Evolutionary conservation across 805 yeast species (phyloP), one percentile per base, ranked within the genome.

Genomic region (Sugiyamaella floridensis): DNA sequence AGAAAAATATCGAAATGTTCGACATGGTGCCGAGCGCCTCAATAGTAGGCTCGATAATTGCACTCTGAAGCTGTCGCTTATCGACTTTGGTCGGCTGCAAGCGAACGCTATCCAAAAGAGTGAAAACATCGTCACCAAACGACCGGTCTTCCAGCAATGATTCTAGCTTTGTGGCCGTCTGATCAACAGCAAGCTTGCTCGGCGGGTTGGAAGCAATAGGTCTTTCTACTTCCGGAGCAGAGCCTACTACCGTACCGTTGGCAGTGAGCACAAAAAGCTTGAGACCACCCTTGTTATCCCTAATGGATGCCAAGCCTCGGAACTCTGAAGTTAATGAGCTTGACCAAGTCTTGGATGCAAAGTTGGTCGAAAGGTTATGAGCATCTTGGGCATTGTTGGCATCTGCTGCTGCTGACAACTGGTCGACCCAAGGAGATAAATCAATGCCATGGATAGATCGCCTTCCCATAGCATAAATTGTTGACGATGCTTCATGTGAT

Each of bases 21-120:
- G 59, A 56, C 19, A 67, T 57, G 43, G 54, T 60, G 16, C 53
- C 57, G 37, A 66, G 45, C 4, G 60, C 45, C 20, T 54, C 60
- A n/a, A 60, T 54, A n/a, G 37, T 32, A 5, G 37, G 37, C 9
- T 32, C n/a, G 37, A 32, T 32, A 32, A 11, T 32, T 32, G 37
- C 4, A 14, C n/a, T 32, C n/a, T 32, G n/a, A 10, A 10, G 37
- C 37, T 10, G n/a, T 10, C 37, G n/a, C n/a, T 32, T 32, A 22
- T 22, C 26, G 37, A 32, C 4, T 5, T 32, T 29, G n/a, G 54
- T 47, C 16, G 47, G 37, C 20, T 47, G n/a, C 28, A 32, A 11
- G n/a, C 37, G 37, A 4, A 32, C 37, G n/a, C 37, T 29, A 41
- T 52, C 50, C 19, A 55, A 37, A 10, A 51, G n/a, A 22, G 18